Conservation (phyloP, 2,329 filamentous ascomycete genomes). For the Talaromyces sp. region DNA sequence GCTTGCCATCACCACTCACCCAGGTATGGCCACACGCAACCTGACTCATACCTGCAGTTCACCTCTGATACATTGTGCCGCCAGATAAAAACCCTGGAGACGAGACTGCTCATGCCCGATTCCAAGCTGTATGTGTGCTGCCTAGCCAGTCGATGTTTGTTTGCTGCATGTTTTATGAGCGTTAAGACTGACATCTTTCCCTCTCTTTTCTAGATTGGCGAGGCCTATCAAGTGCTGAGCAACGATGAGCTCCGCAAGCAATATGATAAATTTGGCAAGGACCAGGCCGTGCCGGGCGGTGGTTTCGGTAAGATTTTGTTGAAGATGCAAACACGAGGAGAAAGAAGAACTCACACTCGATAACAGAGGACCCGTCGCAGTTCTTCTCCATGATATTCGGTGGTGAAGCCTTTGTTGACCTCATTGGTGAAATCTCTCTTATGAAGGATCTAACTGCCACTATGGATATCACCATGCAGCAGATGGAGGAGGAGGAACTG, state of each 20-base stretch:
- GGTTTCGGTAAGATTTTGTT: slow-evolving; percentile 65
- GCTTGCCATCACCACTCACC: slow-evolving; percentile 88
- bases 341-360: not conserved
- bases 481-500: slow-evolving; percentile 64
- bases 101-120: slow-evolving; percentile 86
- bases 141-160: not conserved
- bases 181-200: not conserved
- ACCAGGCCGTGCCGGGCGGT: slow-evolving; percentile 81
- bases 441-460: slow-evolving; percentile 98
- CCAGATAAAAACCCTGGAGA: slow-evolving; percentile 97
- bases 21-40: slow-evolving; percentile 50
- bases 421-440: slow-evolving; percentile 95
- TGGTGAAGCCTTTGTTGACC: slow-evolving; percentile 89
- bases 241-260: slow-evolving; percentile 79
- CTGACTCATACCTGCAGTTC: not conserved
- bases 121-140: slow-evolving; percentile 65
- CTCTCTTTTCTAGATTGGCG: slow-evolving; percentile 50
- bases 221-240: slow-evolving; percentile 74
- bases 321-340: not conserved
- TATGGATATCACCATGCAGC: slow-evolving; percentile 94
- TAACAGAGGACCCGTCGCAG: slow-evolving; percentile 76
- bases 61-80: slow-evolving; percentile 8
- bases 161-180: not conserved
- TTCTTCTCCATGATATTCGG: slow-evolving; percentile 99
- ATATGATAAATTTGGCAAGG: slow-evolving; percentile 97